A percentile compares a stretch with the other conserved stretches of the same genome.
phyloP scores from a whole-genome alignment of 2,329 filamentous ascomycete genomes.

The Penicillium paneum region DNA sequence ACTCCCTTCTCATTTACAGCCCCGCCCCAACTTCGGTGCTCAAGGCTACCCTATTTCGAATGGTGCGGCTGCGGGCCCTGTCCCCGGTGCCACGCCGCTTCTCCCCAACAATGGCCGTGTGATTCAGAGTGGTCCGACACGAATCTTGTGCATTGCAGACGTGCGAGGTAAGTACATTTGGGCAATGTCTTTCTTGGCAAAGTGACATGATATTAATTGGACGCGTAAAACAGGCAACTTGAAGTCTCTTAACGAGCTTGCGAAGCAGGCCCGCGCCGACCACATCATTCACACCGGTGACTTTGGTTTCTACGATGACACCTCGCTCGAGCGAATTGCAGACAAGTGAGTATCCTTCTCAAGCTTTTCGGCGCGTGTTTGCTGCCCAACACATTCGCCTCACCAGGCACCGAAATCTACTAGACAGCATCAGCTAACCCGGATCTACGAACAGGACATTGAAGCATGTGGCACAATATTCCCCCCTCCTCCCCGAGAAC shows the following conservation, averaged over 20 bases:
- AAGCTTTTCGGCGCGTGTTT: slow-evolving; percentile 5
- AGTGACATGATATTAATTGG: slow-evolving; percentile 16
- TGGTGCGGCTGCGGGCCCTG: slow-evolving; percentile 43
- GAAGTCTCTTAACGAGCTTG: slow-evolving; percentile 91
- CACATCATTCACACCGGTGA: slow-evolving; percentile 99
- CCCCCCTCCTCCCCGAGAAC: slow-evolving; percentile 80
- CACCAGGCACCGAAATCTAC: slow-evolving; percentile 1
- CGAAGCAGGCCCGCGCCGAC: slow-evolving; percentile 89
- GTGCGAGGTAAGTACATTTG: slow-evolving; percentile 44
- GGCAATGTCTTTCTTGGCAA: background rate
- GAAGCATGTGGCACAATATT: slow-evolving; percentile 98
- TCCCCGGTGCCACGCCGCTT: slow-evolving; percentile 47
- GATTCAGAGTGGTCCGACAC: slow-evolving; percentile 47
- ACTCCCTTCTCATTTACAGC: slow-evolving; percentile 27
- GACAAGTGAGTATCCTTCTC: slow-evolving; percentile 72
- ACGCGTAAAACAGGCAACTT: slow-evolving; percentile 70
- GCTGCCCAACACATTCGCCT: slow-evolving; percentile 10
- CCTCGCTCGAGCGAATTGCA: slow-evolving; percentile 91
- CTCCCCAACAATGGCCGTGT: slow-evolving; percentile 51
- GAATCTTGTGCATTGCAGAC: slow-evolving; percentile 51
- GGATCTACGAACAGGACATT: slow-evolving; percentile 64
- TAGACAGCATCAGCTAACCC: slow-evolving; percentile 17
- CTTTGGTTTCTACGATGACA: slow-evolving; percentile 98
- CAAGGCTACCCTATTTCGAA: slow-evolving; percentile 48
- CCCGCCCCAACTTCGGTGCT: slow-evolving; percentile 44